A percentile compares a stretch with the other conserved stretches of the same genome.
Conservation (phyloP, 352 stramenopile genomes). For the Globisporangium okanoganense region DNA sequence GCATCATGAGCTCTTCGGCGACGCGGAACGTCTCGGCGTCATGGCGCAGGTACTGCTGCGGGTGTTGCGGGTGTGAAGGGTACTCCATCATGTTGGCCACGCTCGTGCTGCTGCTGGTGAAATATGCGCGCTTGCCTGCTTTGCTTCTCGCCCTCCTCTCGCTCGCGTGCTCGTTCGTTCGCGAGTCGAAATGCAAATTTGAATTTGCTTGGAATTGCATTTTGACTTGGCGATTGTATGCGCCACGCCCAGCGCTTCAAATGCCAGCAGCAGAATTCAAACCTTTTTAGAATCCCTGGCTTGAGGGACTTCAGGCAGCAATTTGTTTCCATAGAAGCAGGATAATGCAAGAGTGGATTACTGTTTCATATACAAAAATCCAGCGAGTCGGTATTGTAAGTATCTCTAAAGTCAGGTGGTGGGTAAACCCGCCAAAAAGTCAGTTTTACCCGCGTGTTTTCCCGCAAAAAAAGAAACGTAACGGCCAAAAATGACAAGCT, state of each 20-base stretch:
- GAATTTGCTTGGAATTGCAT: constrained; percentile 36
- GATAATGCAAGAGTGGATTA: no score
- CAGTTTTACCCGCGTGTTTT: constrained; percentile 52
- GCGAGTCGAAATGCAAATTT: constrained; percentile 27
- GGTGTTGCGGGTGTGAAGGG: constrained; percentile 6
- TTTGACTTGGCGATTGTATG: constrained; percentile 35
- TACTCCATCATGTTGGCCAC: constrained; percentile 28
- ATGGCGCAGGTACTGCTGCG: constrained; percentile 22
- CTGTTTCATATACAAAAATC: not conserved
- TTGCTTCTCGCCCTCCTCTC: not conserved
- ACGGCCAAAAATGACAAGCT: not conserved
- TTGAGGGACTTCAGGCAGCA: constrained; percentile 12
- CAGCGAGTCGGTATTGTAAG: not conserved
- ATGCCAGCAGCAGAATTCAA: constrained; percentile 18
- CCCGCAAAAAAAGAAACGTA: constrained; percentile 10
- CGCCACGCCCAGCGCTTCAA: constrained; percentile 26
- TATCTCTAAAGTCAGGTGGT: constrained; percentile 21
- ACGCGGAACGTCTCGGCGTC: constrained; percentile 75
- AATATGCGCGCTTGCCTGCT: not conserved
- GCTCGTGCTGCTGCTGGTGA: not conserved
- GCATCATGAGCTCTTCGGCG: constrained; percentile 72
- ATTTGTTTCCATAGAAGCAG: no score
- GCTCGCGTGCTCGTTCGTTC: constrained; percentile 5
- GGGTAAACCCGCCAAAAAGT: constrained; percentile 32
- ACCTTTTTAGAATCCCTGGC: constrained; percentile 6